Conservation (phyloP, 805 yeast species). For the Metschnikowia orientalis region DNA sequence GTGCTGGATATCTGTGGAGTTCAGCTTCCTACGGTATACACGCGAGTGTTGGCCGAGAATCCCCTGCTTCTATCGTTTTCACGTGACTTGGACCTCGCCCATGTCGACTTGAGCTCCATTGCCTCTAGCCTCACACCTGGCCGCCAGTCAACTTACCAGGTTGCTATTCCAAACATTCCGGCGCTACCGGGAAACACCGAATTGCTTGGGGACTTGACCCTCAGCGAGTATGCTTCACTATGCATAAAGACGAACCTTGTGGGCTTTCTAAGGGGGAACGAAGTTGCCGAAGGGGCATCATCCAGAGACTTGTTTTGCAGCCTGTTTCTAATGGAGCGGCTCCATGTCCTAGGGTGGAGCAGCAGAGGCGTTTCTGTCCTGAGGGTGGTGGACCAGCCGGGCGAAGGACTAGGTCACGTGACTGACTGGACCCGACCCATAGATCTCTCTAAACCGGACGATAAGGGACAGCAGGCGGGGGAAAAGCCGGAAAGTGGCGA, state of each 20-base stretch:
- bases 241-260: slow-evolving; percentile 1
- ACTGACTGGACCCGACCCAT: background rate
- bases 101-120: slow-evolving; percentile 3
- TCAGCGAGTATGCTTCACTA: slow-evolving; percentile 2
- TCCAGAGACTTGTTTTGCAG: slow-evolving; percentile 4
- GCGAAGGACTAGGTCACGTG: background rate
- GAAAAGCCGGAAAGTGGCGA: too few species aligned
- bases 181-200: background rate
- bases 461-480: too few species aligned
- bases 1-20: slow-evolving; percentile 9
- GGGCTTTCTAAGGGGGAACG: background rate
- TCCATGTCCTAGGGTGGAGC: slow-evolving; percentile 1
- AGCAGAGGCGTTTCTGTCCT: too few species aligned
- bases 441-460: too few species aligned
- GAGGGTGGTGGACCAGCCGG: background rate
- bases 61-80: slow-evolving; percentile 10
- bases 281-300: background rate
- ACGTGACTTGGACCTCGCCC: slow-evolving; percentile 7
- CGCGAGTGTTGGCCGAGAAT: slow-evolving; percentile 1
- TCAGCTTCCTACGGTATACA: slow-evolving; percentile 6
- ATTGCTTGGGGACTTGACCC: background rate
- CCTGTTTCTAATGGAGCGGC: slow-evolving; percentile 2
- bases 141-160: background rate
- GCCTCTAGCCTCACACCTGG: slow-evolving; percentile 1
- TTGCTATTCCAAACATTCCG: slow-evolving; percentile 2